Base-by-base conservation (phyloP, 108 stramenopile species). In the Cyclotella atomus region DNA sequence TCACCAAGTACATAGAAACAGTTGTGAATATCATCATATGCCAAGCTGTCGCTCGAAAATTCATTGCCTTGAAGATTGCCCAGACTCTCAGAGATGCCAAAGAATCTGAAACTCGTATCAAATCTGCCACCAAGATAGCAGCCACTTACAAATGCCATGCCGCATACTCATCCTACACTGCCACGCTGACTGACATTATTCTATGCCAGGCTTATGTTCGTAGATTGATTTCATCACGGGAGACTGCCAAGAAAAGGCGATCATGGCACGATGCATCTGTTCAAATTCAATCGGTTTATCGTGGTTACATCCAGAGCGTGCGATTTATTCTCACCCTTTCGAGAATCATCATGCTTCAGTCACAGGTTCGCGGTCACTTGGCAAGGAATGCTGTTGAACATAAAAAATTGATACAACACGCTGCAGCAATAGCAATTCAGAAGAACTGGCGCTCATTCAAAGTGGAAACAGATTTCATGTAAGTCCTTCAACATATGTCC, bases 401-500 rank as follows among this genome's bases (percentile, higher is more conserved):
- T 16, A 24, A 10, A 41, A 61, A 30, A 24, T 36, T 10, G 36
- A 24, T 10, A 43, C 17, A 43, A 19, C 0, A 36, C 0, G 1
- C 1, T 41, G 36, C 60, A 43, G 60, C 60, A 23, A 61, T 38
- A n/a, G 43, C 23, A 7, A 61, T 61, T 61, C 41, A 41, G 12
- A 61, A 61, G 14, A 12, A 20, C 21, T 61, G 60, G 60, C 60
- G 60, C 21, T 61, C 60, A 44, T 61, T 61, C 36, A 61, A 43
- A 43, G 60, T 41, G 21, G 41, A 61, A 43, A 44, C 41, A 7
- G 60, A 61, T 61, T 41, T 41, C 20, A 21, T 61, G 60, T 61
- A 61, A 61, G 60, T 23, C n/a, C 16, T 33, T 21, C 23, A 17
- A 20, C 20, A 24, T 43, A 3, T 21, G 25, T 61, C 24, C 2